Evolutionary conservation across 129 eudicot species (phyloP).

Genomic region (Sambucus nigra): DNA sequence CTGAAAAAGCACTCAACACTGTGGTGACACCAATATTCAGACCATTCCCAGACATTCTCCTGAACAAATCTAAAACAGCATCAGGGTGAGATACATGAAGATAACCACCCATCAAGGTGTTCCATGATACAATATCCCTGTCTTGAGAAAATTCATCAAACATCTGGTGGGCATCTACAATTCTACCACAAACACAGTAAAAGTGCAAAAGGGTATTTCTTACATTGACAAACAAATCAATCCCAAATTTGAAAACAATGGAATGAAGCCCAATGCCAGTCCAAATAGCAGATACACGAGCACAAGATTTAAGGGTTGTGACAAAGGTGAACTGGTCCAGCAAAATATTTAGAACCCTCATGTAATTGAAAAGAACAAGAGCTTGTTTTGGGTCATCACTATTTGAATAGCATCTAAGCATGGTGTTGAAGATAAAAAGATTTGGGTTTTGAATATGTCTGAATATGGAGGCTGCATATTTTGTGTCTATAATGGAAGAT

Average conservation of each 20-base stretch:
- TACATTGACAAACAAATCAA: constrained; percentile 19
- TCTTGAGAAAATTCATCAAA: constrained; percentile 19
- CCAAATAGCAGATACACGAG: constrained; percentile 11
- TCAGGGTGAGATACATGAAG: constrained; percentile 7
- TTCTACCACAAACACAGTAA: constrained; percentile 28
- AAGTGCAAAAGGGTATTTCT: constrained; percentile 29
- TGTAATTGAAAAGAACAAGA: constrained; percentile 18
- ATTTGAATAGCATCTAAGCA: constrained; percentile 29
- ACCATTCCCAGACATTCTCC: constrained; percentile 13
- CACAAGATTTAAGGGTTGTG: constrained; percentile 21
- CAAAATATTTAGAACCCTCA: constrained; percentile 16
- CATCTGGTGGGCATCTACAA: constrained; percentile 22
- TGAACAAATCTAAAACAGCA: constrained; percentile 21
- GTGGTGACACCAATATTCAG: constrained; percentile 12
- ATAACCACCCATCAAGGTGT: constrained; percentile 32
- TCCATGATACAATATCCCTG: constrained; percentile 33
- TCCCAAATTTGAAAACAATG: constrained; percentile 21
- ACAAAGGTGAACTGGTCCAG: constrained; percentile 27
- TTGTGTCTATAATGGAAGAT: constrained; percentile 7
- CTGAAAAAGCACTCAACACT: constrained; percentile 25
- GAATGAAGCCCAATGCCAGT: constrained; percentile 23
- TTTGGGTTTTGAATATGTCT: constrained; percentile 20
- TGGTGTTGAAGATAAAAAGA: constrained; percentile 30
- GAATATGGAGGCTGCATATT: constrained; percentile 27
- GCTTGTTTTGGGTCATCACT: constrained; percentile 19